These are phyloP conservation scores for Xenosphaeropsis pyriputrescens DNA, from an alignment of 2,329 filamentous ascomycete genomes.

Conservation along the genomic window DNA sequence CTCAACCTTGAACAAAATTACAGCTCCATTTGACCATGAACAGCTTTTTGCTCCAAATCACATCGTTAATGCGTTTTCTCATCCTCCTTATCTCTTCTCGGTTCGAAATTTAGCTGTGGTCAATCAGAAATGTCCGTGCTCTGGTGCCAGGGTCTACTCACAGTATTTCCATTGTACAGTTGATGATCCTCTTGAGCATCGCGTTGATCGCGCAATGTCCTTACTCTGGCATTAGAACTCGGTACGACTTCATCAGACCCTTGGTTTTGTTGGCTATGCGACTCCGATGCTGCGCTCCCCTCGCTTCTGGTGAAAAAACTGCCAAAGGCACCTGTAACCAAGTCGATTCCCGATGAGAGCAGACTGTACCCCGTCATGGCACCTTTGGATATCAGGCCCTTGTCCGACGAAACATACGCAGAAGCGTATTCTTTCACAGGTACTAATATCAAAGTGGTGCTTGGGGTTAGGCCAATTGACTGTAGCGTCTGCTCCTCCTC, in stretches of 20 bases:
- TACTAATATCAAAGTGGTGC: slow-evolving; percentile 69
- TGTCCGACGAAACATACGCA: slow-evolving; percentile 29
- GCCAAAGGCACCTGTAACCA: slow-evolving; percentile 25
- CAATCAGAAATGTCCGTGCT: slow-evolving; percentile 1
- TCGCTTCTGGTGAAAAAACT: slow-evolving; percentile 14
- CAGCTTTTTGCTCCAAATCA: no score
- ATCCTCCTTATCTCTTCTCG: slow-evolving; percentile 4
- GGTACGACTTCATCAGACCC: slow-evolving; percentile 8
- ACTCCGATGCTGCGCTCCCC: slow-evolving; percentile 12
- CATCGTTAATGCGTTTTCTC: neutral
- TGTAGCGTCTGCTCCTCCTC: slow-evolving; percentile 59
- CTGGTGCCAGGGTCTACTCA: slow-evolving; percentile 21
- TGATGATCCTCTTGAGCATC: slow-evolving; percentile 45
- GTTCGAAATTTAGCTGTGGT: slow-evolving; percentile 8
- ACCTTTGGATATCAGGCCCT: slow-evolving; percentile 20
- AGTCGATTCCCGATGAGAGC: slow-evolving; percentile 24
- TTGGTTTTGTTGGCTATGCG: slow-evolving; percentile 2
- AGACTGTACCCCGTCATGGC: slow-evolving; percentile 19
- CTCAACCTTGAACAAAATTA: no score
- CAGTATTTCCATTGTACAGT: slow-evolving; percentile 85
- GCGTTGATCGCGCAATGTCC: slow-evolving; percentile 37
- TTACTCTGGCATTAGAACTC: slow-evolving; percentile 24
- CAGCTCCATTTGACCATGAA: no score
- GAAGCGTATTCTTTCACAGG: slow-evolving; percentile 48
- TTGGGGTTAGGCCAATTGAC: slow-evolving; percentile 61